Evolutionary conservation across 108 stramenopile species (phyloP).

Genomic region (Schizochytrium sp.): DNA sequence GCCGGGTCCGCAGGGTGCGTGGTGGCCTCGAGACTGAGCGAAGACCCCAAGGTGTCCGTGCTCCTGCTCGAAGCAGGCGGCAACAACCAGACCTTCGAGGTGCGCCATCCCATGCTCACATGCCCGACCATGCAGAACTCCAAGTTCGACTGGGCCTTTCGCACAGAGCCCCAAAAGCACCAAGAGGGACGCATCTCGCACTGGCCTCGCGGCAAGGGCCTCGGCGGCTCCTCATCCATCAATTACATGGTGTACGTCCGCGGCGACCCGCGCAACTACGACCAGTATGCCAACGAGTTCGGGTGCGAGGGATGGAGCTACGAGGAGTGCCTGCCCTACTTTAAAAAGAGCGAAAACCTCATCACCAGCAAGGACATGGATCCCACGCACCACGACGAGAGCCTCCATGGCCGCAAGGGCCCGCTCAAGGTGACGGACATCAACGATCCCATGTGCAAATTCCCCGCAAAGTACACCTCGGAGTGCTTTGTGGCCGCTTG

Average conservation of each 20-base stretch:
- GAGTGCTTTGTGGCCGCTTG: slow-evolving; percentile 28
- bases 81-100: neutral
- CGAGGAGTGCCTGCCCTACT: slow-evolving; percentile 52
- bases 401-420: slow-evolving; percentile 26
- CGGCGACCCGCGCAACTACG: slow-evolving; percentile 49
- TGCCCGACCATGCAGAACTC: neutral
- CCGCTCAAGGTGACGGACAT: slow-evolving; percentile 22
- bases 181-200: neutral
- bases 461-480: neutral
- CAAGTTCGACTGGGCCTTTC: neutral
- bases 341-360: slow-evolving; percentile 42
- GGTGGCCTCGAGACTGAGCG: slow-evolving; percentile 50
- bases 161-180: neutral
- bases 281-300: slow-evolving; percentile 40
- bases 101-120: neutral
- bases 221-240: slow-evolving; percentile 53
- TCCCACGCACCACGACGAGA: neutral
- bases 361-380: slow-evolving; percentile 13
- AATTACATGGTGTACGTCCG: slow-evolving; percentile 55
- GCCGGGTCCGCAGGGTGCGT: slow-evolving; percentile 66
- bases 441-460: neutral
- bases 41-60: slow-evolving; percentile 28
- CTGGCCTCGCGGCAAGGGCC: slow-evolving; percentile 50
- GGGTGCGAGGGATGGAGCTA: slow-evolving; percentile 34
- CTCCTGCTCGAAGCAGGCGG: slow-evolving; percentile 46